phyloP scores from a whole-genome alignment of 495 filamentous ascomycete species.

The Neurospora tetrasperma region DNA sequence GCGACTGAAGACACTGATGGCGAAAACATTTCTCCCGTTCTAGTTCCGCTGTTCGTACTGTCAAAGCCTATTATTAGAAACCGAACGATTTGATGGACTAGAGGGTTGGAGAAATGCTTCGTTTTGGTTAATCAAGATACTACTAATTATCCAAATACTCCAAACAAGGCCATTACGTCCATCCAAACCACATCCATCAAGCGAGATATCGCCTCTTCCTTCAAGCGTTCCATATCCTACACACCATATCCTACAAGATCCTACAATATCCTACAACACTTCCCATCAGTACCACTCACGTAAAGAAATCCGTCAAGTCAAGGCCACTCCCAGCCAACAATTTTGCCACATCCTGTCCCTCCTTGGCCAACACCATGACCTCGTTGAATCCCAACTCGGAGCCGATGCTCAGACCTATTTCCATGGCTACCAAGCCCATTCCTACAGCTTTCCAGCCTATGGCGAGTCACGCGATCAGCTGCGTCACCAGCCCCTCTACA shows the following conservation, averaged over 20 bases:
- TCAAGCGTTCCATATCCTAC: not conserved
- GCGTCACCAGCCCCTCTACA: slow-evolving; percentile 13
- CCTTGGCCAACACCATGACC: not conserved
- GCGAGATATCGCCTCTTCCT: not conserved
- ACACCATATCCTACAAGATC: not conserved
- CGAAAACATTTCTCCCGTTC: not conserved
- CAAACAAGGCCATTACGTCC: not conserved
- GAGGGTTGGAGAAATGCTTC: not conserved
- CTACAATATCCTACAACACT: not conserved
- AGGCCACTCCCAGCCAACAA: not conserved
- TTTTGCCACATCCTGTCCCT: not conserved
- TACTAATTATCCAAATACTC: not conserved
- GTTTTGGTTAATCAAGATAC: not conserved
- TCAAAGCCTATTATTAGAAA: not conserved
- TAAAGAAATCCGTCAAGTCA: not conserved
- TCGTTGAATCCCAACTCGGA: not conserved
- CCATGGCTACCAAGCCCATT: not conserved
- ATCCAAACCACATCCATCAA: not conserved
- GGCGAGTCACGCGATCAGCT: not conserved
- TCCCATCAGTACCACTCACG: not conserved
- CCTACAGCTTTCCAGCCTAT: not conserved
- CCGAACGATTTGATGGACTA: not conserved
- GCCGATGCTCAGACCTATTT: not conserved
- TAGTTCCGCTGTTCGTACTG: not conserved
- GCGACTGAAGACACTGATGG: not conserved